phyloP scores from a whole-genome alignment of 495 filamentous ascomycete species.

The Monascus purpureus region DNA sequence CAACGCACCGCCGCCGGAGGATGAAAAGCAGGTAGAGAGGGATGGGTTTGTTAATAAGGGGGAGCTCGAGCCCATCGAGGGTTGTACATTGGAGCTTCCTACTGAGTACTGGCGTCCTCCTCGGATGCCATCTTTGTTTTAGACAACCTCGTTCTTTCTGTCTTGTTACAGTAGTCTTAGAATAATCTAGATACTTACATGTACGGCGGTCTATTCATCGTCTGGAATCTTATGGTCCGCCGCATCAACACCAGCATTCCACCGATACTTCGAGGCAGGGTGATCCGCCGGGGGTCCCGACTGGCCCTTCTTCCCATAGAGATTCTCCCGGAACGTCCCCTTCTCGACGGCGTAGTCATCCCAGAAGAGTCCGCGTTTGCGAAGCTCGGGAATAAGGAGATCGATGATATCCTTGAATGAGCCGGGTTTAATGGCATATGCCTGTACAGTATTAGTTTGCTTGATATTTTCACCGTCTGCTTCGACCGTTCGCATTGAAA shows the following conservation, averaged over 20 bases:
- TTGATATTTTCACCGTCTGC: too few relatives aligned
- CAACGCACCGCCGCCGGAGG: too few relatives aligned
- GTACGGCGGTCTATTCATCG: slow-evolving; percentile 1
- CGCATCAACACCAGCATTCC: slow-evolving; percentile 30
- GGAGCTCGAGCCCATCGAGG: too few relatives aligned
- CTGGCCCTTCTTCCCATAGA: slow-evolving; percentile 26
- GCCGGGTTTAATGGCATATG: slow-evolving; percentile 45
- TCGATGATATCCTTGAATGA: slow-evolving; percentile 52
- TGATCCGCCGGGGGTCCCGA: slow-evolving; percentile 31
- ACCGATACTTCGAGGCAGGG: slow-evolving; percentile 35
- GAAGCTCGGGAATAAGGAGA: slow-evolving; percentile 30
- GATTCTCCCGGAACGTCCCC: slow-evolving; percentile 36
- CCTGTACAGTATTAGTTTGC: too few relatives aligned
- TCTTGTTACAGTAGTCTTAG: too few relatives aligned
- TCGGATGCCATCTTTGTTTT: too few relatives aligned
- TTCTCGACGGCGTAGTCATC: slow-evolving; percentile 30
- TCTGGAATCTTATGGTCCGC: slow-evolving; percentile 3
- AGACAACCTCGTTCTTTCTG: too few relatives aligned
- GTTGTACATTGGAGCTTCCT: too few relatives aligned
- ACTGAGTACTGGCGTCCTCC: too few relatives aligned
- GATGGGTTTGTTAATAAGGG: too few relatives aligned
- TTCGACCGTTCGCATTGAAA: not conserved
- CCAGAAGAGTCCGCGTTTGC: slow-evolving; percentile 33
- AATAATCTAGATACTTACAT: too few relatives aligned
- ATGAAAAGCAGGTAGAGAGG: too few relatives aligned